Evolutionary conservation across 1,284 basidiomycete genomes (phyloP).

Genomic region (Trichosporon faecale): DNA sequence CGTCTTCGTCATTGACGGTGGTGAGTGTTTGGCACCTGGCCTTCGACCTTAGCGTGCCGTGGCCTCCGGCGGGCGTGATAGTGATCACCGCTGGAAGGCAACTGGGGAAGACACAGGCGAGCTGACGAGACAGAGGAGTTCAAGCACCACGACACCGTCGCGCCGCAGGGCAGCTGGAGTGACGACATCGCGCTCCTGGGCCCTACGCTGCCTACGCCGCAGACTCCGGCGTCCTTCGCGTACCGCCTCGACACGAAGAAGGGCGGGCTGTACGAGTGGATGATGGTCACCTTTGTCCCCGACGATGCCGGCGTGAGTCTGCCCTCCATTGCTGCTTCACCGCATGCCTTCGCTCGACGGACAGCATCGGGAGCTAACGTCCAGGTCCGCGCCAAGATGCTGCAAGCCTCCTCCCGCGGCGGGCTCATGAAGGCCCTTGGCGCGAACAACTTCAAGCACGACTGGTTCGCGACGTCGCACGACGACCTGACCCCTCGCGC

Average conservation of each 20-base stretch:
- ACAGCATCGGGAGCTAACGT: constrained; percentile 7
- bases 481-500: constrained; percentile 55
- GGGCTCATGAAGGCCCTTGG: constrained; percentile 72
- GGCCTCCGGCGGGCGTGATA: no score
- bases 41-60: no score
- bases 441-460: constrained; percentile 70
- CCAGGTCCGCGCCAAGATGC: constrained; percentile 64
- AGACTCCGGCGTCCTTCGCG: constrained; percentile 50
- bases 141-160: constrained; percentile 37
- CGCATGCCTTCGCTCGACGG: neutral
- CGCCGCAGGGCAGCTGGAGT: constrained; percentile 38
- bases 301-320: constrained; percentile 49
- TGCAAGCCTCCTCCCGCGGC: constrained; percentile 79
- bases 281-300: constrained; percentile 52
- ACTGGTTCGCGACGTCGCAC: constrained; percentile 71
- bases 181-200: constrained; percentile 46
- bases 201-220: constrained; percentile 37
- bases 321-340: neutral
- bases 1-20: constrained; percentile 50
- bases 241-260: constrained; percentile 47
- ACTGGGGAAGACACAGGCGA: no score
- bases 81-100: no score
- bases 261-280: constrained; percentile 47
- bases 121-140: constrained; percentile 36
- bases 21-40: constrained; percentile 31